Percentiles rank a stretch among this genome's conserved stretches.
Conservation (phyloP, 108 stramenopile species). For the Pseudonitzschia delicatissima region DNA sequence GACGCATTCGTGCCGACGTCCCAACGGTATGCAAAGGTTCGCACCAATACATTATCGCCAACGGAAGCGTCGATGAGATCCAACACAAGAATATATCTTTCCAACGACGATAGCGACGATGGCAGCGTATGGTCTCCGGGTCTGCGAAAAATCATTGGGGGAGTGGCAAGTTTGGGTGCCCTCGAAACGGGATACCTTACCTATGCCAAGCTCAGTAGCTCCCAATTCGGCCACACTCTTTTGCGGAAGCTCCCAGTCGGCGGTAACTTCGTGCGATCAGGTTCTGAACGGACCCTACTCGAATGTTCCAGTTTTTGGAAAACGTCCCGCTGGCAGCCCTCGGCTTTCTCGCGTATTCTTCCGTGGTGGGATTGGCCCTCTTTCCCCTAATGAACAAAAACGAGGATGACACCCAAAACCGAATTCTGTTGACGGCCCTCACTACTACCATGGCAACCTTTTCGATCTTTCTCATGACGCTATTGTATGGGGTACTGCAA, state of each 20-base stretch:
- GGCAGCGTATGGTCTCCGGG: slow-evolving; percentile 48
- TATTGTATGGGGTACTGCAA: slow-evolving; percentile 73
- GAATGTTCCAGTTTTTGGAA: slow-evolving; percentile 44
- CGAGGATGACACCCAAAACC: slow-evolving; percentile 41
- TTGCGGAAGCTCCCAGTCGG: slow-evolving; percentile 21
- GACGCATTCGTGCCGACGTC: too few species aligned
- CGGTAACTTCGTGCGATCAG: slow-evolving; percentile 17
- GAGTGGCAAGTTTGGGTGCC: slow-evolving; percentile 52
- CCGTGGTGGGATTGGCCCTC: slow-evolving; percentile 47
- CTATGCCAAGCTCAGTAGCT: slow-evolving; percentile 41
- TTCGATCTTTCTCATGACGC: slow-evolving; percentile 78
- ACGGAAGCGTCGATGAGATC: too few species aligned
- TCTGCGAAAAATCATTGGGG: slow-evolving; percentile 57
- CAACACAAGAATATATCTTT: not conserved
- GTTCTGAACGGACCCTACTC: slow-evolving; percentile 80
- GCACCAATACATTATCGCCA: too few species aligned
- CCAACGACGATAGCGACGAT: not conserved
- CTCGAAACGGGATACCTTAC: slow-evolving; percentile 81
- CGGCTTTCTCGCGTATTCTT: slow-evolving; percentile 63
- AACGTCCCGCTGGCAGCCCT: slow-evolving; percentile 54
- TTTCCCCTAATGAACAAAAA: slow-evolving; percentile 33
- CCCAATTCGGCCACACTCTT: not conserved
- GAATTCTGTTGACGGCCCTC: slow-evolving; percentile 55
- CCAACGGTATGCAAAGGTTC: too few species aligned
- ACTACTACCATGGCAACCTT: slow-evolving; percentile 90